A percentile compares a stretch with the other conserved stretches of the same genome.
Conservation (phyloP, 2,329 filamentous ascomycete species). For the Epichloe scottii region DNA sequence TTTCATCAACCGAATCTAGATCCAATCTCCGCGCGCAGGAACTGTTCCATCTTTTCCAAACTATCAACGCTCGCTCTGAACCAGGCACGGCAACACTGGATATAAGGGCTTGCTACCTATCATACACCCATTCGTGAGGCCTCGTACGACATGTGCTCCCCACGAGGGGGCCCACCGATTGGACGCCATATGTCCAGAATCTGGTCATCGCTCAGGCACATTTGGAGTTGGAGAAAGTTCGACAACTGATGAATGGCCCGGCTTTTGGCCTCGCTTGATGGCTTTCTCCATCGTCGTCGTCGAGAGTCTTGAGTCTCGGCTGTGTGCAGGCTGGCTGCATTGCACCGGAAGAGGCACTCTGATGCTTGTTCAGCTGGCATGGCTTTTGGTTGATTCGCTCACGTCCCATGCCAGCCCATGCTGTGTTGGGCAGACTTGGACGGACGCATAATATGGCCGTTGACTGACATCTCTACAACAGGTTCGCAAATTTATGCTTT, state of each 20-base stretch:
- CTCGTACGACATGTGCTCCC: neutral
- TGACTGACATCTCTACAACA: neutral
- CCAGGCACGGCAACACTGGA: too few relatives aligned
- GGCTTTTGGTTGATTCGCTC: too few relatives aligned
- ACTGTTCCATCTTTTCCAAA: neutral
- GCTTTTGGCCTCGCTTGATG: too few relatives aligned
- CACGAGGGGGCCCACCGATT: constrained; percentile 1
- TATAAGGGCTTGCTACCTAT: too few relatives aligned
- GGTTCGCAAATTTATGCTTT: constrained; percentile 1
- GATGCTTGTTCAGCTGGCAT: too few relatives aligned
- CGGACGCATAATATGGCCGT: neutral
- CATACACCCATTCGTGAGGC: neutral
- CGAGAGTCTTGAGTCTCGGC: too few relatives aligned
- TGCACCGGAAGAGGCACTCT: too few relatives aligned
- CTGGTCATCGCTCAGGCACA: constrained; percentile 1
- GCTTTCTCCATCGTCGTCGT: too few relatives aligned
- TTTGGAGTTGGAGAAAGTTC: neutral
- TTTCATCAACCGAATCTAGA: neutral
- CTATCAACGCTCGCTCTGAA: neutral
- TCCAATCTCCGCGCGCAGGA: neutral
- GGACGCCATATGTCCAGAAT: neutral
- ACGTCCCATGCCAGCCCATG: neutral
- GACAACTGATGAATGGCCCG: neutral
- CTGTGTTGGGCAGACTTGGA: neutral
- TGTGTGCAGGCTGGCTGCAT: too few relatives aligned